A percentile compares a stretch with the other conserved stretches of the same genome.
Conservation (phyloP, 306 rosid species). For the Dryas drummondii region DNA sequence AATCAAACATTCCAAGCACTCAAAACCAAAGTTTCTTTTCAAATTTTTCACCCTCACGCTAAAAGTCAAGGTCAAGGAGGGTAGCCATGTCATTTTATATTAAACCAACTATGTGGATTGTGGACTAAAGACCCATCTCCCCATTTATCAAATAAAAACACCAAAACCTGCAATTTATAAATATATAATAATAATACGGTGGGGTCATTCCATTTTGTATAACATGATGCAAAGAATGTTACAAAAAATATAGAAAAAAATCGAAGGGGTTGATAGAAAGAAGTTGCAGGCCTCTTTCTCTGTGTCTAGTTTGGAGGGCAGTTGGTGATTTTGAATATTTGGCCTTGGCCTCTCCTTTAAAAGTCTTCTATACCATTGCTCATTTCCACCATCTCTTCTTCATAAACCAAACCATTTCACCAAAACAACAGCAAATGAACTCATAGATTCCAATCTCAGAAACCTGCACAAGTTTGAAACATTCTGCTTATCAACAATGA, state of each 20-base stretch:
- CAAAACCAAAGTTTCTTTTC: conserved; percentile 8
- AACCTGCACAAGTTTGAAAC: background rate
- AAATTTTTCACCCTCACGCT: background rate
- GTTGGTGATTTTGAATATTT: conserved; percentile 49
- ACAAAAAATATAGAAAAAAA: background rate
- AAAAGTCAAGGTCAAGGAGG: conserved; percentile 55
- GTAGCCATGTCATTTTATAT: conserved; percentile 37
- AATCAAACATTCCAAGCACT: conserved; percentile 21
- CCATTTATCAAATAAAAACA: conserved; percentile 14
- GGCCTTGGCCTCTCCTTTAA: conserved; percentile 12
- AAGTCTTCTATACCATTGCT: conserved; percentile 22
- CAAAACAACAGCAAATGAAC: background rate
- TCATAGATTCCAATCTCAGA: background rate
- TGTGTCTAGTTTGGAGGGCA: conserved; percentile 19
- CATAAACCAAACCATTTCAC: background rate
- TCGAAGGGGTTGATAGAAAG: conserved; percentile 27
- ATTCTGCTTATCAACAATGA: conserved; percentile 16
- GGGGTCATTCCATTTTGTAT: background rate
- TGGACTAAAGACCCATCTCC: conserved; percentile 41
- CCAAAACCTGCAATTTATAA: conserved; percentile 8
- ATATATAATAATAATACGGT: background rate
- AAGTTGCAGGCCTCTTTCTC: conserved; percentile 35
- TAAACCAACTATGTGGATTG: conserved; percentile 36
- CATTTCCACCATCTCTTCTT: conserved; percentile 14
- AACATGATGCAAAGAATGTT: conserved; percentile 19